Percentiles rank a stretch among this genome's conserved stretches.
These are phyloP conservation scores for Triticum turgidum DNA, from an alignment of 176 grass and related monocot genomes.

Conservation along the genomic window DNA sequence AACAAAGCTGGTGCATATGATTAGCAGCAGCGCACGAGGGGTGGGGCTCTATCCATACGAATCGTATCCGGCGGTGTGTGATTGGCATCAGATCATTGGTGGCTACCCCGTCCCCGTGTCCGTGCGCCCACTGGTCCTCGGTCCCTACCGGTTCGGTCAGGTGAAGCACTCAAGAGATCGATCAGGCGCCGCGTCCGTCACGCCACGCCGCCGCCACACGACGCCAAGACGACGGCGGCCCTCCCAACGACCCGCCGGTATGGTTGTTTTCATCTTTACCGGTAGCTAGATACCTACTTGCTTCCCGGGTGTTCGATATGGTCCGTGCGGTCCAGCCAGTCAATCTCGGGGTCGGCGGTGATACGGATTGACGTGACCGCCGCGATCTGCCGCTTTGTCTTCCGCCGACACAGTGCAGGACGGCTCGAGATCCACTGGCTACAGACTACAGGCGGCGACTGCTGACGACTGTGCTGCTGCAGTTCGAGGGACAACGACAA, in stretches of 20 bases:
- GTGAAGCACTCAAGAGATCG: neutral
- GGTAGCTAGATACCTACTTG: too few relatives aligned
- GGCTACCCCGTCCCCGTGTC: neutral
- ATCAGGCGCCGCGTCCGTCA: neutral
- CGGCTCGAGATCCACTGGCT: conserved; percentile 3
- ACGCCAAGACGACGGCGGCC: too few relatives aligned
- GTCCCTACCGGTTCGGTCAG: neutral
- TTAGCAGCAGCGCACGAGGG: neutral
- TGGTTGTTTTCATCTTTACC: too few relatives aligned
- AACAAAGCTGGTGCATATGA: conserved; percentile 8
- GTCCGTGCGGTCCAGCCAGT: neutral
- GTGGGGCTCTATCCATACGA: neutral
- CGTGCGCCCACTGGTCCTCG: neutral
- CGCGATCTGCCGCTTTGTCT: neutral
- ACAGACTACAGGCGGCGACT: neutral
- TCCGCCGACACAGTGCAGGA: neutral
- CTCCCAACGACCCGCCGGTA: neutral
- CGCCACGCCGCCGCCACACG: neutral
- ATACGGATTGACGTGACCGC: neutral
- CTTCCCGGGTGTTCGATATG: too few relatives aligned
- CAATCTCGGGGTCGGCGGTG: neutral
- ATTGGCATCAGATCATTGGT: neutral
- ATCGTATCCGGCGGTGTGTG: neutral
- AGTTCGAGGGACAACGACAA: neutral
- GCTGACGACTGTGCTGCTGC: neutral